Percentiles rank a stretch among this genome's conserved stretches.
phyloP scores from a whole-genome alignment of 352 stramenopile genomes.

The Blastocystis sp. region DNA sequence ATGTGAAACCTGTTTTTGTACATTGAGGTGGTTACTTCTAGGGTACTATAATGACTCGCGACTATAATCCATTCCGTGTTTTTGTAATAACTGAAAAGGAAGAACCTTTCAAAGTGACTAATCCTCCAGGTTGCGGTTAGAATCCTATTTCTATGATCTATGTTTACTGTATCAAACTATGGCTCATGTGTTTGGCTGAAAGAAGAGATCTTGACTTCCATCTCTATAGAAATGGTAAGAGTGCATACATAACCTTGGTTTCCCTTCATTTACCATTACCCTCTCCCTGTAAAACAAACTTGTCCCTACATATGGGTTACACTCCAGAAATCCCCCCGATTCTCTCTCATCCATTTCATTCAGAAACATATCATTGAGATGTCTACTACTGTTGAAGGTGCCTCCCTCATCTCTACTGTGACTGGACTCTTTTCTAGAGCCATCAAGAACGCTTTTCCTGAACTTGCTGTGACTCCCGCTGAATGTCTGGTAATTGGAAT shows the following conservation, averaged over 20 bases:
- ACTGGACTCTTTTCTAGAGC: conserved; percentile 3
- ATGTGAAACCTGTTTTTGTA: conserved; percentile 20
- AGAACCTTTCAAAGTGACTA: neutral
- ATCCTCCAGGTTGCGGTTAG: conserved; percentile 3
- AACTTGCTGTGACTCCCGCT: neutral
- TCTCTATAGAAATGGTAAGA: no score
- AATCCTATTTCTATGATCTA: no score
- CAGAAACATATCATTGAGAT: neutral
- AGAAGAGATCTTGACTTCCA: neutral
- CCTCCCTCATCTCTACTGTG: conserved; percentile 40
- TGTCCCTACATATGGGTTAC: no score
- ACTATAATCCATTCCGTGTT: conserved; percentile 18
- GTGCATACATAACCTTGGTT: no score
- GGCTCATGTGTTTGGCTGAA: no score
- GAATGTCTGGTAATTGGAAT: neutral
- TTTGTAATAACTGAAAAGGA: conserved; percentile 38
- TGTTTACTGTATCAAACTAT: no score
- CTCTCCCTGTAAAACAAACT: no score
- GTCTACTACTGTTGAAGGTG: conserved; percentile 47
- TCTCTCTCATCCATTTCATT: neutral
- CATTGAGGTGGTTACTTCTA: neutral
- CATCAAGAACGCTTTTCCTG: conserved; percentile 40
- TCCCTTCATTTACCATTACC: no score
- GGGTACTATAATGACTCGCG: conserved; percentile 7
- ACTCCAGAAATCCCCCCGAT: neutral